Evolutionary conservation across 495 filamentous ascomycete genomes (phyloP).

Genomic region (Daldinia grandis): DNA sequence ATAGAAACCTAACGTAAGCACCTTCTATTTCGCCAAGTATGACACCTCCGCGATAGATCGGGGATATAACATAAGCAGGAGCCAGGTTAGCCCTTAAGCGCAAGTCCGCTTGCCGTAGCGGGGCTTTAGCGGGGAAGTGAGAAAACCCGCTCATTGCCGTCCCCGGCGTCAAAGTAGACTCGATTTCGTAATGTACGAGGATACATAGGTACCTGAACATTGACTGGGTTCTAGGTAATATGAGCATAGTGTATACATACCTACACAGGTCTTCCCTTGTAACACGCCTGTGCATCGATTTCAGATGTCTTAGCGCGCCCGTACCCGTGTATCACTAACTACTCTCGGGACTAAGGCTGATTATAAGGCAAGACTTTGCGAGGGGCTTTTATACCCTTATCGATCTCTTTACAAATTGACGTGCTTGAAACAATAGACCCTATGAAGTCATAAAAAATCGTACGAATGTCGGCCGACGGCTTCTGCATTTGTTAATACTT

Average conservation of each 20-base stretch:
- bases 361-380: conserved; percentile 35
- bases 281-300: neutral
- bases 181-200: neutral
- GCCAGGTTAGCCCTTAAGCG: neutral
- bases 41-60: neutral
- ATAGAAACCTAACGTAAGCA: neutral
- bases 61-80: neutral
- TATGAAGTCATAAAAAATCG: conserved; percentile 34
- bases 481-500: conserved; percentile 25
- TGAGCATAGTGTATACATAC: neutral
- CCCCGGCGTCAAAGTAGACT: neutral
- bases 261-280: neutral
- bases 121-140: neutral
- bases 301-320: conserved; percentile 4
- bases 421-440: conserved; percentile 14
- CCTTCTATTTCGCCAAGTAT: conserved; percentile 1
- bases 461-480: conserved; percentile 36
- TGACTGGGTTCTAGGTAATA: neutral
- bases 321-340: neutral
- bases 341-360: neutral
- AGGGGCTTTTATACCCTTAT: conserved; percentile 12
- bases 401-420: conserved; percentile 5
- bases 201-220: neutral
- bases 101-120: conserved; percentile 1
- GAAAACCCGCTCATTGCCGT: conserved; percentile 2